Conservation (phyloP, 176 grass and related monocot species). For the Raddia guianensis region DNA sequence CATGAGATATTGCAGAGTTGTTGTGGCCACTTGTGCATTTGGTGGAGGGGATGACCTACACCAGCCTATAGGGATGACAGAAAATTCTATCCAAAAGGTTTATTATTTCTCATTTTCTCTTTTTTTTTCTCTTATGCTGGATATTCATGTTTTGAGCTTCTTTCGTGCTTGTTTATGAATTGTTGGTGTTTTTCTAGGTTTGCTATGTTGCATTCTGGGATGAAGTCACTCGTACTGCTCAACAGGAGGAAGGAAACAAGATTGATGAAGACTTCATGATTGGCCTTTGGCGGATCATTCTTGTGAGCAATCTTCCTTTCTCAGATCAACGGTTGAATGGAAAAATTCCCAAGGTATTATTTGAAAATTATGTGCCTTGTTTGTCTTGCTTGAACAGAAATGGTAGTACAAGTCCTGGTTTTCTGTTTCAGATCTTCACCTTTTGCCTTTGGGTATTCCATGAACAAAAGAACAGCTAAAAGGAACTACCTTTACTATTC, state of each 20-base stretch:
- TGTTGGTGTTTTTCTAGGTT: conserved; percentile 50
- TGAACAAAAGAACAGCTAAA: not conserved
- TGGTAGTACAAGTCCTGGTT: not conserved
- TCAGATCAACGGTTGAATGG: conserved; percentile 91
- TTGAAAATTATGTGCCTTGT: not conserved
- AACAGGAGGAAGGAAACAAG: conserved; percentile 72
- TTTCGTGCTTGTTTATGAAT: conserved; percentile 24
- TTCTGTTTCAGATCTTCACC: not conserved
- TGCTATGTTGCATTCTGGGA: conserved; percentile 99
- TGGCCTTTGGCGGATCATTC: conserved; percentile 80
- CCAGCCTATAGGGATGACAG: conserved; percentile 90
- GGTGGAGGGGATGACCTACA: conserved; percentile 94
- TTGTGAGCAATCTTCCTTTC: conserved; percentile 82
- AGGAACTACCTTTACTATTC: not conserved
- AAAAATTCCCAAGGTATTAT: conserved; percentile 91
- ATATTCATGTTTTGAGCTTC: conserved; percentile 18
- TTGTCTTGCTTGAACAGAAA: not conserved
- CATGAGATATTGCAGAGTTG: conserved; percentile 66
- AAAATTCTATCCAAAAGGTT: conserved; percentile 74
- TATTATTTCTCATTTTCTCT: not conserved
- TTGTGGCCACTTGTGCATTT: conserved; percentile 96
- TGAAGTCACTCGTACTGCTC: conserved; percentile 66
- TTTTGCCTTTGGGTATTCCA: not conserved
- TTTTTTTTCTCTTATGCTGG: not conserved
- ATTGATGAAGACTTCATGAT: conserved; percentile 66